These are phyloP conservation scores for Triangularia verruculosa DNA, from an alignment of 2,329 filamentous ascomycete genomes.

Conservation along the genomic window DNA sequence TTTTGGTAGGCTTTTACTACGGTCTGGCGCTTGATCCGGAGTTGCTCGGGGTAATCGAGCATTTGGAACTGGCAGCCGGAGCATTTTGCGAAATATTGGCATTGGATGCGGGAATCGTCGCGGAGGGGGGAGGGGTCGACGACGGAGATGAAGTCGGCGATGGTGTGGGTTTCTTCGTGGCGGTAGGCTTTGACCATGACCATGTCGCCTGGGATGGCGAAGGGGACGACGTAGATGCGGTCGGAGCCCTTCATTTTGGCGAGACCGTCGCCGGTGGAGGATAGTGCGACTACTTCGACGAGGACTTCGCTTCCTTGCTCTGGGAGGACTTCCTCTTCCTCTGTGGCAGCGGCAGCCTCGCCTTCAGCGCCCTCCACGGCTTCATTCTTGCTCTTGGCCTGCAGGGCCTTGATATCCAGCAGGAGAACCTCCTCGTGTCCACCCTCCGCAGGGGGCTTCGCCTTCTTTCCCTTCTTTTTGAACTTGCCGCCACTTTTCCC, in stretches of 20 bases:
- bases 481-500: constrained; percentile 13
- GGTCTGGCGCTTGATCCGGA: constrained; percentile 78
- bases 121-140: constrained; percentile 69
- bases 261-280: constrained; percentile 89
- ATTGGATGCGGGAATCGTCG: constrained; percentile 73
- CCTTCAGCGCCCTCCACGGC: constrained; percentile 26
- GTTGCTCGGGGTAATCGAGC: constrained; percentile 83
- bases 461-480: constrained; percentile 53
- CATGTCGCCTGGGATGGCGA: constrained; percentile 79
- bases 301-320: constrained; percentile 73
- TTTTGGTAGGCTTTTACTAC: constrained; percentile 89
- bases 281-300: constrained; percentile 75
- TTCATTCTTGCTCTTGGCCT: constrained; percentile 41
- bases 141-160: constrained; percentile 80
- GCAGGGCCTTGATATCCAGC: constrained; percentile 57
- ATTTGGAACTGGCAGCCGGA: constrained; percentile 97
- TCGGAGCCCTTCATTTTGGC: constrained; percentile 65
- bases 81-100: constrained; percentile 83
- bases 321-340: constrained; percentile 47
- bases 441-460: constrained; percentile 53
- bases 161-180: constrained; percentile 62
- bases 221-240: constrained; percentile 81
- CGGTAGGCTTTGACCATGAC: constrained; percentile 76
- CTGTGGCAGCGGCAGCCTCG: constrained; percentile 29
- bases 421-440: constrained; percentile 65